Conservation (phyloP, 1,284 basidiomycete genomes). For the Neolentinus lepideus region DNA sequence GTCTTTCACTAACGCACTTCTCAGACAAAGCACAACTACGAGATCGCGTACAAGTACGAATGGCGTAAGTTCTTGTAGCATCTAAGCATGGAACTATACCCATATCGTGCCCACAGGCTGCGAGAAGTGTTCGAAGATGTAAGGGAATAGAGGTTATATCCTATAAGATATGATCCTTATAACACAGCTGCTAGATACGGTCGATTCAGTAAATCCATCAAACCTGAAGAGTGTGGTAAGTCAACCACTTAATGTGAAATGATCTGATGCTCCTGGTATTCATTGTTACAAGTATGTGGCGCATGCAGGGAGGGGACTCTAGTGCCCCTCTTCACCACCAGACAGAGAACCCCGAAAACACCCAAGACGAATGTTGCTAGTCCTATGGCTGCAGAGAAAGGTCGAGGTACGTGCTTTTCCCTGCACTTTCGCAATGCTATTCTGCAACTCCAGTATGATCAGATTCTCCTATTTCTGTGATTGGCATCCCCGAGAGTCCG, state of each 20-base stretch:
- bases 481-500: not conserved
- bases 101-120: constrained; percentile 41
- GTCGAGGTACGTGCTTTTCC: constrained; percentile 31
- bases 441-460: too few relatives aligned
- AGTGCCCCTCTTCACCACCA: constrained; percentile 42
- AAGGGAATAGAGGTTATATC: constrained; percentile 19
- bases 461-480: not conserved
- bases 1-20: constrained; percentile 3
- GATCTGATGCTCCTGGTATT: constrained; percentile 9
- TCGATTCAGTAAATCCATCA: constrained; percentile 71
- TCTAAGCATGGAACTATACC: not conserved
- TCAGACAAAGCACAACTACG: constrained; percentile 71
- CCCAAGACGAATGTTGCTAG: constrained; percentile 31
- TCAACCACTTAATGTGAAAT: constrained; percentile 8
- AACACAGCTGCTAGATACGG: constrained; percentile 48
- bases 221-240: constrained; percentile 57
- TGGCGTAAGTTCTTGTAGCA: constrained; percentile 50
- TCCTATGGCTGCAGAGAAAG: constrained; percentile 35
- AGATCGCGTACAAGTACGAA: constrained; percentile 69
- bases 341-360: constrained; percentile 24
- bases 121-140: constrained; percentile 60
- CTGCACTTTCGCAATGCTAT: not conserved
- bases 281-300: constrained; percentile 32
- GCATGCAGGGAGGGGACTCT: constrained; percentile 48
- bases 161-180: not conserved